phyloP scores from a whole-genome alignment of 1,284 basidiomycete genomes.

The Pisolithus thermaeus region DNA sequence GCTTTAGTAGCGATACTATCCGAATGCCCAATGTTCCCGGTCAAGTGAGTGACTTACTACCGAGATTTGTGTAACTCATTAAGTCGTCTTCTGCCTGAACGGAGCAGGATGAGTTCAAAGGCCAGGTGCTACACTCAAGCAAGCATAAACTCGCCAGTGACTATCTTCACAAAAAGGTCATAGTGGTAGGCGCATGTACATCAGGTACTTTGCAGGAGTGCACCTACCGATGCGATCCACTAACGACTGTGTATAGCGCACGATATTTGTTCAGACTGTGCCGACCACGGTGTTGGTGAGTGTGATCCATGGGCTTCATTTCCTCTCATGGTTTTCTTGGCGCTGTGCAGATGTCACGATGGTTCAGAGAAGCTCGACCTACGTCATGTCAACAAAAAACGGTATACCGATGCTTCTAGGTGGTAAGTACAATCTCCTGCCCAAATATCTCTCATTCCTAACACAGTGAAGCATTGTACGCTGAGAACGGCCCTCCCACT shows the following conservation, averaged over 20 bases:
- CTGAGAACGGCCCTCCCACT: conserved; percentile 22
- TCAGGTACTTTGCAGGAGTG: conserved; percentile 22
- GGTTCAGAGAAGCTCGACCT: conserved; percentile 13
- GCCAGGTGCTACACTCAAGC: conserved; percentile 33
- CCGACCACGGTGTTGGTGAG: conserved; percentile 16
- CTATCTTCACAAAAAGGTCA: conserved; percentile 37
- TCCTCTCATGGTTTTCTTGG: not conserved
- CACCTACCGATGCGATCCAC: conserved; percentile 4
- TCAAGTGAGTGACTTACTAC: not conserved
- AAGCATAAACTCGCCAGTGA: conserved; percentile 30
- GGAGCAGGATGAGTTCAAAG: conserved; percentile 19
- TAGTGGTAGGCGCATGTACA: conserved; percentile 40
- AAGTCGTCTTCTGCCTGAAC: not conserved
- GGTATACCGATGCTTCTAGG: conserved; percentile 6
- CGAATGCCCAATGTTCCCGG: conserved; percentile 27
- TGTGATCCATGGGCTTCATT: not conserved
- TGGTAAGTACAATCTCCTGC: conserved; percentile 8
- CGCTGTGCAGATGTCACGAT: conserved; percentile 3
- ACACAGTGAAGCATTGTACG: conserved; percentile 7
- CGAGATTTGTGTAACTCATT: not conserved
- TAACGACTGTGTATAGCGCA: conserved; percentile 25
- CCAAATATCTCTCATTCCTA: not conserved
- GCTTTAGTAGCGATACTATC: conserved; percentile 31
- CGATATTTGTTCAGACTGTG: conserved; percentile 12
- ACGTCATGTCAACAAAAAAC: conserved; percentile 16